Base-by-base conservation (phyloP, 441 rosid genomes). In the Geranium incanum region DNA sequence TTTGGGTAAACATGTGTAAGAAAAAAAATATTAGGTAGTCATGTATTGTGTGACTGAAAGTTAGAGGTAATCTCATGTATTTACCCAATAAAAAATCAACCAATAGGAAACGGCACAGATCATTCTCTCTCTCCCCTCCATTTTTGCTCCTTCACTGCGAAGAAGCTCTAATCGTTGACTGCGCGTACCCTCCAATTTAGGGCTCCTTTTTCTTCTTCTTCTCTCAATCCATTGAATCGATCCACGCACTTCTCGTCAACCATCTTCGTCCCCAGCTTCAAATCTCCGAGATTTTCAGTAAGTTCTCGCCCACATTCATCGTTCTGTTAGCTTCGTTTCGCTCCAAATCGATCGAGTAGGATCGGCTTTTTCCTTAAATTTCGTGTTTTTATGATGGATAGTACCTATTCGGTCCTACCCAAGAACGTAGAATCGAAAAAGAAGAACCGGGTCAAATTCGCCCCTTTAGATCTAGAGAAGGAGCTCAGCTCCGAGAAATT, bases 331-430 rank as follows among this genome's bases (percentile, higher is more conserved):
- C 15, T 28, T 28, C n/a, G 15, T 63, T 38, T 38, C 11, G 19
- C 6, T 33, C 37, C 64, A 59, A 59, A 59, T 59, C 64, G 6
- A 5, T 57, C 3, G 12, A 1, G 8, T 3, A 4, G 55, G 55
- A 11, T 48, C 15, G 55, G 4, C 5, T 45, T 64, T 48, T 21
- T 45, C 19, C 2, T 3, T 23, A 12, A 52, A 3, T 33, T 68
- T 57, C 33, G 6, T 45, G 43, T 37, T 67, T 19, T 21, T 13
- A 52, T 6, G 70, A 93, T 93, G 99, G 94, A 81, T 78, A 84
- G 87, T 79, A 85, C 80, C 66, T 92, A 94, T 80, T 80, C 88
- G 39, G 82, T 81, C n/a, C 74, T 94, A 18, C 80, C 91, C 73
- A 90, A 88, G 76, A 82, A 70, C 60, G 80, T 90, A 0, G 79